Base-by-base conservation (phyloP, 306 rosid genomes). In the Cajanus cajan region DNA sequence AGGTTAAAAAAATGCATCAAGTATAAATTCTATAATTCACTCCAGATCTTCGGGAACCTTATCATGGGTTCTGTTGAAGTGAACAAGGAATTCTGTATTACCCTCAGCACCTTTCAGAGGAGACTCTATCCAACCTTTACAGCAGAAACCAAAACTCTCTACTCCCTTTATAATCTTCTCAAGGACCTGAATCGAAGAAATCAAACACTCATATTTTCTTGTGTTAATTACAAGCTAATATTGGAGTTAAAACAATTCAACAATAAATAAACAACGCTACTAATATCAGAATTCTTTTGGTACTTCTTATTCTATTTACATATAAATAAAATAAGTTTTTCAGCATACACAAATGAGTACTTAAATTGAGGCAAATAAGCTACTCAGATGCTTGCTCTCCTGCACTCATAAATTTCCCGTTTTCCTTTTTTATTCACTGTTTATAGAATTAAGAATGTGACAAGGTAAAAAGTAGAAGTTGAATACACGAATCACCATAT, bases 71-170 rank as follows among this genome's bases (percentile, higher is more conserved):
- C 92, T 86, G 76, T 50, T 54, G 55, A 95, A 95, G 82, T 87
- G 85, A 83, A 87, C 98, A 33, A 95, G 90, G 79, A 95, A 95
- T 80, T 95, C 98, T 70, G 88, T 90, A 80, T 95, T 95, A 52
- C 98, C 98, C 88, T 92, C 97, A 0, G 96, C 97, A 24, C 98
- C 98, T 81, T 90, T 95, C 58, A 95, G 87, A 70, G 98, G 98
- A 66, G 98, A 95, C 78, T 91, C 93, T 8, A 90, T 88, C 97
- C 91, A 90, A 19, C 98, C 98, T 81, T 84, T 81, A 85, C 89
- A 82, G 78, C 83, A 82, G 86, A 92, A 91, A 78, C 97, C 98
- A 36, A 87, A 87, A 44, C 84, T 86, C 87, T 92, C 97, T 2
- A 92, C 96, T 21, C 97, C 98, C 61, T 85, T 87, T 71, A 89